Evolutionary conservation across 306 rosid genomes (phyloP), one percentile per base, ranked within the genome.

Genomic region (Pyrus communis): DNA sequence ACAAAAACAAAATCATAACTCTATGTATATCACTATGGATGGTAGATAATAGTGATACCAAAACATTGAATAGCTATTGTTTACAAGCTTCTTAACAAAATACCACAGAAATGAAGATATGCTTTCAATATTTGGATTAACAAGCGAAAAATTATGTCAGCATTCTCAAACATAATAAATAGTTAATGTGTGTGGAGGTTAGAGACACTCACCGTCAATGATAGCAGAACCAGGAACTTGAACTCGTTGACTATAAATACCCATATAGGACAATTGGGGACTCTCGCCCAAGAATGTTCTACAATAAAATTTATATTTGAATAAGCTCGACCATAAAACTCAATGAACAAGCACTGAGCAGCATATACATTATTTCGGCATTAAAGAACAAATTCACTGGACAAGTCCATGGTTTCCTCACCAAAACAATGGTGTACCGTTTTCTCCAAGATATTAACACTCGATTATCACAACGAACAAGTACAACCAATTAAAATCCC

Each of bases 191-290:
- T 46, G 52, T 18, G 12, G 40, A 23, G 5, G 25, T 15, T 40
- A 25, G 31, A 27, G 27, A 51, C 69, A 70, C 88, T 84, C 71
- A 94, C 97, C 98, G 76, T 94, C 98, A 13, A 94, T 94, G 62
- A 94, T 84, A 64, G 90, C 71, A 61, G 95, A 81, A 77, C 93
- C 97, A 27, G 91, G 96, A 60, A 86, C 92, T 68, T 74, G 86
- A 55, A 67, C 78, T 71, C 97, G 83, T 80, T 86, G 88, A 54
- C 91, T 78, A 85, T 89, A 89, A 17, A 90, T 88, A 67, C 75
- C 43, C 89, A 84, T 90, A 74, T 87, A 89, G 11, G 91, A 82
- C 67, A 94, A 71, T 18, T 86, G 88, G 35, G 86, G 78, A 76
- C 81, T 62, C 73, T 63, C 84, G 43, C 78, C 38, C 13, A 71